Base-by-base conservation (phyloP, 2,329 filamentous ascomycete genomes). In the Trichoderma harzianum region DNA sequence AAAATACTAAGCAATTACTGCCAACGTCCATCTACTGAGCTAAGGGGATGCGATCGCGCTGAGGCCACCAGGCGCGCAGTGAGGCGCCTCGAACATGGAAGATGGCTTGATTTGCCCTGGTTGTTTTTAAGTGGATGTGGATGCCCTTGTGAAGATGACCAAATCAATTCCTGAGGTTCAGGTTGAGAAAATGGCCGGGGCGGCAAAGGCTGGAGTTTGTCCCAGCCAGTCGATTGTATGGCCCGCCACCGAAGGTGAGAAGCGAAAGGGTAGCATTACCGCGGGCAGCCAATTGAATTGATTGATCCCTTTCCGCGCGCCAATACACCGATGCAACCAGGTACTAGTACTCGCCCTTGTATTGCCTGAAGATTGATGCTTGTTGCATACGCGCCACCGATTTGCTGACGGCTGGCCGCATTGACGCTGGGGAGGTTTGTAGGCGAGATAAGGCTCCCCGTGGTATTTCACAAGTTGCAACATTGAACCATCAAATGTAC, bases 11-110 rank as follows among this genome's bases (percentile, higher is more conserved):
- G 65, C n/a, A 51, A 43, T 43, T 24, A 55, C 14, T 55, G 28
- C 16, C 28, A 21, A 24, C 21, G 16, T 16, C 47, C 26, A 39
- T 57, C 43, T n/a, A 28, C 55, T 18, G 24, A 26, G 24, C 64
- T 51, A 12, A 51, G 64, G 64, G 64, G 51, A 60, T 32, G 24
- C 51, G 62, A 67, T 67, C 62, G 69, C 61, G 68, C 68, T 18
- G 68, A 70, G 68, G 43, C 68, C 68, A 64, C 51, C 60, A 12
- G n/a, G 68, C 30, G 68, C 36, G 11, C 68, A 55, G 58, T 70
- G 68, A 63, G 69, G 24, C 61, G 51, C 51, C 10, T 60, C 28
- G 26, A 70, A 55, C 30, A n/a, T 70, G 60, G 30, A 64, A 16
- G 43, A 47, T 32, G 47, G 16, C 43, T 55, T 47, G 68, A 64